Percentiles rank a stretch among this genome's conserved stretches.
These are phyloP conservation scores for Lathyrus oleraceus DNA, from an alignment of 306 rosid species.

Conservation along the genomic window DNA sequence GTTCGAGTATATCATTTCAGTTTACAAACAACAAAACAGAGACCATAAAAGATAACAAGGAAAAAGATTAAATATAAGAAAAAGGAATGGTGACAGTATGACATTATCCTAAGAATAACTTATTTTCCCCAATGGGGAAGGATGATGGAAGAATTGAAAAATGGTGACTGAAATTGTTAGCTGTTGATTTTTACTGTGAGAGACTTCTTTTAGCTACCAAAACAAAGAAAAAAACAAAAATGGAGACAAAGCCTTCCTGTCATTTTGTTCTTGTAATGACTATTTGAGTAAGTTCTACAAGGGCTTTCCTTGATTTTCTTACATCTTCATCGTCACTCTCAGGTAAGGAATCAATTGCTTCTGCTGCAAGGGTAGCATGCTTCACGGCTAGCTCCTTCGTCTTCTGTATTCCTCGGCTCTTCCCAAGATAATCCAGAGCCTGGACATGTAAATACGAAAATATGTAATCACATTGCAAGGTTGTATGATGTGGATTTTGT, in stretches of 20 bases:
- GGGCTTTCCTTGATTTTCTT: slow-evolving; percentile 78
- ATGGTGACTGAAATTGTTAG: slow-evolving; percentile 5
- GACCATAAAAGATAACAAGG: not conserved
- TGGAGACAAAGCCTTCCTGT: not conserved
- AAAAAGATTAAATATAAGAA: slow-evolving; percentile 21
- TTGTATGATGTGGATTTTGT: slow-evolving; percentile 1
- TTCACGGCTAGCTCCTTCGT: slow-evolving; percentile 78
- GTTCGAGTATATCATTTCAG: not conserved
- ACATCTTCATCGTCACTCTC: slow-evolving; percentile 71
- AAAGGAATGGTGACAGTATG: slow-evolving; percentile 9
- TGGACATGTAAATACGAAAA: slow-evolving; percentile 34
- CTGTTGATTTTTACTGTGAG: slow-evolving; percentile 15
- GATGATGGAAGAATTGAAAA: slow-evolving; percentile 7
- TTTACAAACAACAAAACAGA: not conserved
- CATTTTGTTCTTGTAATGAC: slow-evolving; percentile 86
- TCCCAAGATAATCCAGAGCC: slow-evolving; percentile 90
- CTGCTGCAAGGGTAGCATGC: slow-evolving; percentile 88
- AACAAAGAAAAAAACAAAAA: not conserved
- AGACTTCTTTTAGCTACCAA: slow-evolving; percentile 24
- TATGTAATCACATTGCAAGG: not conserved
- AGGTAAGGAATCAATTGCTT: slow-evolving; percentile 83
- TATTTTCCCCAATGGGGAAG: slow-evolving; percentile 33
- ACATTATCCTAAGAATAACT: slow-evolving; percentile 29
- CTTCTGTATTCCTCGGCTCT: slow-evolving; percentile 80
- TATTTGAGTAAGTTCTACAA: slow-evolving; percentile 74